Conservation (phyloP, 1,284 basidiomycete genomes). For the Naganishia liquefaciens region DNA sequence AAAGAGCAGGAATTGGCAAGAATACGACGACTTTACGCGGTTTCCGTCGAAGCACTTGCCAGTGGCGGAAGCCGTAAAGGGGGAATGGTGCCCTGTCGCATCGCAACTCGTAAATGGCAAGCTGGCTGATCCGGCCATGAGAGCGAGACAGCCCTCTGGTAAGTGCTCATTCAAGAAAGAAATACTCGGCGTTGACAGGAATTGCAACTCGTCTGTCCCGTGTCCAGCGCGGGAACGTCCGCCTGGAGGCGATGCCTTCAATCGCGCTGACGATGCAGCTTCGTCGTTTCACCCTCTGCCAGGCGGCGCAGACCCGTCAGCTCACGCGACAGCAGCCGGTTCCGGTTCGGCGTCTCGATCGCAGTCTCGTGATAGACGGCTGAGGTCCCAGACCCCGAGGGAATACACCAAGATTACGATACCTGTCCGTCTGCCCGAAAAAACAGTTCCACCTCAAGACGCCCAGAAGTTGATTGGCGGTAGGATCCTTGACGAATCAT, state of each 20-base stretch:
- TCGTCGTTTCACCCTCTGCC: background rate
- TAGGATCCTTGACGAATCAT: no score
- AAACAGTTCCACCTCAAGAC: background rate
- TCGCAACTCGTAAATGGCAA: constrained; percentile 10
- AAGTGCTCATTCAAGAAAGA: background rate
- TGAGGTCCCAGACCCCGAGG: background rate
- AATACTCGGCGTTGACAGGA: no score
- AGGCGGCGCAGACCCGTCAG: background rate
- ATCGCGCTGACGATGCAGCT: constrained; percentile 1
- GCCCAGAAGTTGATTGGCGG: no score
- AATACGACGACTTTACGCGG: background rate
- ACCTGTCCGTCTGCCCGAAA: background rate
- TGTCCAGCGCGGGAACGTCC: no score
- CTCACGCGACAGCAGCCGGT: background rate
- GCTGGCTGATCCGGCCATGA: background rate
- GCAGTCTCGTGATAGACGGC: background rate
- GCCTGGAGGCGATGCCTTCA: background rate
- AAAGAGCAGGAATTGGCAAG: constrained; percentile 6
- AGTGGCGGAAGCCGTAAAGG: background rate
- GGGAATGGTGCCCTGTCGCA: constrained; percentile 8
- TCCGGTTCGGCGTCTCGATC: background rate
- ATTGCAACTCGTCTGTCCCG: no score
- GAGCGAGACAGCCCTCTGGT: background rate
- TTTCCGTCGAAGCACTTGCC: background rate
- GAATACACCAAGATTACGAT: constrained; percentile 2